Evolutionary conservation across 352 stramenopile species (phyloP).

Genomic region (Thalassiosira livingstoniorum): DNA sequence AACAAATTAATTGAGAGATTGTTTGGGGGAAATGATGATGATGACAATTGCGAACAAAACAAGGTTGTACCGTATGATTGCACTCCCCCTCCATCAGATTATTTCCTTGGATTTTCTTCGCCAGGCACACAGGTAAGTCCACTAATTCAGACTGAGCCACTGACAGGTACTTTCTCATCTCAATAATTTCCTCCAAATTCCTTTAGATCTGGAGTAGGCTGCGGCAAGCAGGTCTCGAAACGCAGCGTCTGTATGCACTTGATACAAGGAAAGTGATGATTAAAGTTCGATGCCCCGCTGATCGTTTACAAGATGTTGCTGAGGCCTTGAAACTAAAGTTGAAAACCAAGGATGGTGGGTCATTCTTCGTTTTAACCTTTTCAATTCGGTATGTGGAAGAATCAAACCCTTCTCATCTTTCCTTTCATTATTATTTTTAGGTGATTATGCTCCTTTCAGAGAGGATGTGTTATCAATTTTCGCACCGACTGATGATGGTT

Average conservation of each 20-base stretch:
- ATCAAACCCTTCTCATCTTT: not conserved
- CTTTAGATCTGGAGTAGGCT: constrained; percentile 83
- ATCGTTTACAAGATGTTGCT: constrained; percentile 84
- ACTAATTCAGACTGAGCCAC: not conserved
- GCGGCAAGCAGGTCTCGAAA: constrained; percentile 82
- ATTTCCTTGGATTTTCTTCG: constrained; percentile 85
- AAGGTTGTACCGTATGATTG: constrained; percentile 33
- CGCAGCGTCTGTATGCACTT: constrained; percentile 79
- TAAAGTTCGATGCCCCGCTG: constrained; percentile 82
- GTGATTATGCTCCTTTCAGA: constrained; percentile 75
- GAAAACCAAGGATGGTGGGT: constrained; percentile 79
- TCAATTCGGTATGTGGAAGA: not conserved
- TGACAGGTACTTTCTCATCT: not conserved
- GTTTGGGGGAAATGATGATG: constrained; percentile 5
- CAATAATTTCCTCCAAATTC: not conserved
- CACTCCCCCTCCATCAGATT: constrained; percentile 79
- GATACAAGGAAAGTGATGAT: constrained; percentile 84
- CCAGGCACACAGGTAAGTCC: constrained; percentile 72
- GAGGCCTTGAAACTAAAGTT: constrained; percentile 85
- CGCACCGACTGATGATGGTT: constrained; percentile 63
- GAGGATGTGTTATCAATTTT: constrained; percentile 78
- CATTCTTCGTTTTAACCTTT: not conserved
- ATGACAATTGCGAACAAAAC: constrained; percentile 35
- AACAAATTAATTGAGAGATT: constrained; percentile 28
- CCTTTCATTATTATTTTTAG: constrained; percentile 7